A percentile compares a stretch with the other conserved stretches of the same genome.
Evolutionary conservation across 305 asterid species (phyloP).

Genomic region (Coffea humblotiana): DNA sequence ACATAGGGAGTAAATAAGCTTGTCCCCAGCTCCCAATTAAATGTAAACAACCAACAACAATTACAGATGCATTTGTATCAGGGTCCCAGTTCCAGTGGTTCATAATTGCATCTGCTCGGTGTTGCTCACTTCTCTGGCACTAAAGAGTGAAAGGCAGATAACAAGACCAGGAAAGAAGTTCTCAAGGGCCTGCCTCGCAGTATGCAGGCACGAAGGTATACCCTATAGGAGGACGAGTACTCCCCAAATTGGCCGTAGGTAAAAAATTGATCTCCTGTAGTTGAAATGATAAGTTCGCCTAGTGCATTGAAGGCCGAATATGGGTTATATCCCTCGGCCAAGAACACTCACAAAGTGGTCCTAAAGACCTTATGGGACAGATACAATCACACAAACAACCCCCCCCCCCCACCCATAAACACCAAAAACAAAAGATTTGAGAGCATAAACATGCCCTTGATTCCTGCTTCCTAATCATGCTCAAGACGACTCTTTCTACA

Average conservation of each 20-base stretch:
- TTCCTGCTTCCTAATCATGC: background rate
- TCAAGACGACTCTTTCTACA: background rate
- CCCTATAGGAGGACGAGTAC: background rate
- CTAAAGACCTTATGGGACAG: background rate
- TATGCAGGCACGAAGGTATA: background rate
- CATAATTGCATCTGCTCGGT: conserved; percentile 1
- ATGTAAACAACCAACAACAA: conserved; percentile 24
- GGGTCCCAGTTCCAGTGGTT: conserved; percentile 15
- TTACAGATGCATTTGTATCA: conserved; percentile 8
- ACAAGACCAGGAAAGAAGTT: background rate
- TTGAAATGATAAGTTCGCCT: too few relatives aligned
- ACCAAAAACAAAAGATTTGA: background rate
- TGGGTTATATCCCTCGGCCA: background rate
- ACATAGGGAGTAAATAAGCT: background rate
- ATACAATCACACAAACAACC: too few relatives aligned
- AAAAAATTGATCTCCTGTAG: background rate
- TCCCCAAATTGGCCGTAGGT: background rate
- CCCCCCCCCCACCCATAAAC: too few relatives aligned
- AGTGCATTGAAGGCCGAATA: background rate
- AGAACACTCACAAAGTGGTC: conserved; percentile 2
- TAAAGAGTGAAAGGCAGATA: conserved; percentile 6
- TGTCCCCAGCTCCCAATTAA: conserved; percentile 1
- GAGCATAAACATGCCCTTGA: background rate
- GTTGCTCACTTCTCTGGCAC: conserved; percentile 17
- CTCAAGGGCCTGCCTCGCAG: background rate